Conservation (phyloP, 176 grass and related monocot genomes). For the Bolboschoenus planiculmis region DNA sequence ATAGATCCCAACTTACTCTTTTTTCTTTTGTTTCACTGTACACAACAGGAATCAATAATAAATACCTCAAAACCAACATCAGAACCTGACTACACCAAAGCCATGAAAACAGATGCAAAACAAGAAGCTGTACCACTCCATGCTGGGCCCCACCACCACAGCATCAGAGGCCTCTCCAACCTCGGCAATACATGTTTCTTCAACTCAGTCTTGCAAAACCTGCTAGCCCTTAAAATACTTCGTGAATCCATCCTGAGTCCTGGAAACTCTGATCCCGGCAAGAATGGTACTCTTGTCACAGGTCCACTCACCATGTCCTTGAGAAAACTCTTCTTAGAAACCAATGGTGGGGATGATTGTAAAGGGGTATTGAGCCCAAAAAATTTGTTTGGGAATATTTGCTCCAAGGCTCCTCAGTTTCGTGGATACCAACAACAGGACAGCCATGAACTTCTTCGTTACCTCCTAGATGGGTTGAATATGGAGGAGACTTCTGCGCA, state of each 20-base stretch:
- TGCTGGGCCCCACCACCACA: constrained; percentile 33
- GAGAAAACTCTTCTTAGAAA: constrained; percentile 78
- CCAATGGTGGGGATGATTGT: constrained; percentile 46
- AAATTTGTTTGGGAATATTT: constrained; percentile 74
- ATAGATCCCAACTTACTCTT: background rate
- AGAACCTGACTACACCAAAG: background rate
- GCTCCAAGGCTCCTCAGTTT: constrained; percentile 71
- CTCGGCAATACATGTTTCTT: constrained; percentile 94
- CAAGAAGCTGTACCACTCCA: constrained; percentile 10
- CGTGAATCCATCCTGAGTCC: constrained; percentile 53
- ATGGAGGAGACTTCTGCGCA: constrained; percentile 53
- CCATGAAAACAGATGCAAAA: constrained; percentile 14
- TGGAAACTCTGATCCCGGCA: background rate
- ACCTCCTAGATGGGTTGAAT: constrained; percentile 75
- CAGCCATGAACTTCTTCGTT: constrained; percentile 92
- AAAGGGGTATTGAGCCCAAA: constrained; percentile 69
- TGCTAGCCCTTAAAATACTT: constrained; percentile 66
- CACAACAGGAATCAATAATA: constrained; percentile 11
- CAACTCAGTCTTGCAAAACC: constrained; percentile 81
- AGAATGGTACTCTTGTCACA: background rate
- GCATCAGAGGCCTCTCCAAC: constrained; percentile 73
- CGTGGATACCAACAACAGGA: constrained; percentile 91
- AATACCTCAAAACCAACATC: background rate
- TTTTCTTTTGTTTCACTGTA: background rate
- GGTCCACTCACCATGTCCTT: constrained; percentile 63